Evolutionary conservation across 1,284 basidiomycete species (phyloP), one percentile per base, ranked within the genome.

Genomic region (Austroboletus niveus): DNA sequence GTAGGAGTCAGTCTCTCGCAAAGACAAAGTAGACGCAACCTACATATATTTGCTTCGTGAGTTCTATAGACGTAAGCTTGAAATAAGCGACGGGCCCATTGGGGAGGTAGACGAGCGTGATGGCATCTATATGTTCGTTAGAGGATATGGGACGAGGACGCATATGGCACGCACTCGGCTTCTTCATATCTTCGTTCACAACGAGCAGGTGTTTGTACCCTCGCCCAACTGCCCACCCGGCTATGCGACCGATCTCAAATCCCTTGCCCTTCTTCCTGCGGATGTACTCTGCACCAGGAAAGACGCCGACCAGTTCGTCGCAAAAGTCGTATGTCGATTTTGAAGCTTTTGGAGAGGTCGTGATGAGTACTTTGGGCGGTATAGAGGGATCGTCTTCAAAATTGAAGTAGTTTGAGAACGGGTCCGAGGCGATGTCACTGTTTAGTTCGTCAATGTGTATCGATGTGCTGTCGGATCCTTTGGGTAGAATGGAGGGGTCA

Each of bases 51-150:
- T 94, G 80, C 63, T 88, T 84, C 14, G 92, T 91, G 12, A 94
- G 78, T 60, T 90, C 82, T 36, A 99, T 79, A 8, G 93, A 96
- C 0, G 92, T 89, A 40, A 99, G 79, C 67, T 93, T 96, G 79
- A 99, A 98, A 69, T 97, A 96, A 0, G 95, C 95, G 0, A 94
- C 94, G 0, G 97, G 97, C 1, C 97, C 97, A 47, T 85, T 75
- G 0, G 97, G 97, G 12, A 99, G 82, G 64, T 95, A 84, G 43
- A 95, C 84, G 45, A 99, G 71, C 0, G 96, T 99, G 56, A 99
- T 85, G 4, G 94, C 93, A 70, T 97, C 96, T 59, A 45, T 45
- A n/a, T 31, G 17, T 35, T 45, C 46, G 34, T 59, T 42, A 60
- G 56, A 51, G 29, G 31, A 32, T 51, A 40, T 20, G 49, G n/a